A percentile compares a stretch with the other conserved stretches of the same genome.
Evolutionary conservation across 2,329 filamentous ascomycete species (phyloP).

Genomic region (Microascus cirrosus): DNA sequence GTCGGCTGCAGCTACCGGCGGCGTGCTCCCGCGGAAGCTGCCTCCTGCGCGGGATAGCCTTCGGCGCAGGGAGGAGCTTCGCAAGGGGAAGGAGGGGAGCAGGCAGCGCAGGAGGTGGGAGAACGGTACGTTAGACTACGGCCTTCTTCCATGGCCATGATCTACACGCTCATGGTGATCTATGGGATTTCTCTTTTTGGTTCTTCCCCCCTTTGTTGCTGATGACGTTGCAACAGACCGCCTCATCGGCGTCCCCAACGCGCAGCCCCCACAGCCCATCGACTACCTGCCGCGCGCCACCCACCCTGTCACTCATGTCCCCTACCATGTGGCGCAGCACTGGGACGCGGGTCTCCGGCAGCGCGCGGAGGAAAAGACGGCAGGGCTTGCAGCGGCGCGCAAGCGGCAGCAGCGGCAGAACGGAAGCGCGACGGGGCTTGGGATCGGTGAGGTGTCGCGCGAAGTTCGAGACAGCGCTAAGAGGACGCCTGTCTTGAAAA

Average conservation of each 20-base stretch:
- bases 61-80: slow-evolving; percentile 57
- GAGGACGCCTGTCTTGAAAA: slow-evolving; percentile 65
- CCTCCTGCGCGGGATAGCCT: slow-evolving; percentile 42
- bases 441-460: slow-evolving; percentile 55
- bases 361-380: slow-evolving; percentile 34
- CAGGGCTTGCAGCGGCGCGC: slow-evolving; percentile 26
- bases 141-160: neutral
- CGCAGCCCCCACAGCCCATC: slow-evolving; percentile 64
- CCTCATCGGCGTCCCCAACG: slow-evolving; percentile 77
- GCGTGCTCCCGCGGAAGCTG: slow-evolving; percentile 27
- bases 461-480: slow-evolving; percentile 75
- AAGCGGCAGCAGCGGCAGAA: slow-evolving; percentile 32
- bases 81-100: slow-evolving; percentile 86
- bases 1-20: neutral
- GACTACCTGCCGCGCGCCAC: slow-evolving; percentile 82
- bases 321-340: slow-evolving; percentile 78
- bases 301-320: slow-evolving; percentile 65
- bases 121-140: slow-evolving; percentile 53
- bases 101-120: slow-evolving; percentile 85
- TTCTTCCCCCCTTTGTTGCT: no score
- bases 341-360: slow-evolving; percentile 55
- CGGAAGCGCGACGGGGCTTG: slow-evolving; percentile 29
- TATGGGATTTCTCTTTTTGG: no score
- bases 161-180: neutral
- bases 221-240: slow-evolving; percentile 46